Conservation (phyloP, 73 alveolate species). For the Paramecium biaurelia region DNA sequence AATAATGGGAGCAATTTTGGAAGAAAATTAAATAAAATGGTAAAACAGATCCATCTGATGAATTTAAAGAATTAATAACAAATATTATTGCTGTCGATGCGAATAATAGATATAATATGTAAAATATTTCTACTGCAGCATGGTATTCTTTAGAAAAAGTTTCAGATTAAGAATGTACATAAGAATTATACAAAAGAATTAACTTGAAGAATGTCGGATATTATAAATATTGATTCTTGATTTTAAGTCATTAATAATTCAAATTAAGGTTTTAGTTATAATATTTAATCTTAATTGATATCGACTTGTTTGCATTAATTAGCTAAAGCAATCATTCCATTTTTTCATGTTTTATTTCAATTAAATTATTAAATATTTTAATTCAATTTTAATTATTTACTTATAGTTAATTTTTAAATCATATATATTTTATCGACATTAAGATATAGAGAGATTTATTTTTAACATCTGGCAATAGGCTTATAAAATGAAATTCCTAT, state of each 20-base stretch:
- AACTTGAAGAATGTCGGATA: background rate
- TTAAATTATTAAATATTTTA: background rate
- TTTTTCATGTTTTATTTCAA: background rate
- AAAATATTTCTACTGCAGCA: background rate
- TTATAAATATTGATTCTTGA: background rate
- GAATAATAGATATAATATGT: background rate
- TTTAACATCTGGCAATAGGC: background rate
- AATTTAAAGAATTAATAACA: background rate
- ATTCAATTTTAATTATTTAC: background rate
- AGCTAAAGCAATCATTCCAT: background rate
- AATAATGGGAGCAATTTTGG: conserved; percentile 18
- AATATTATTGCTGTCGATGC: background rate
- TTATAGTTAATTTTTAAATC: background rate
- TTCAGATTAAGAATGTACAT: background rate
- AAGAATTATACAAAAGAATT: background rate
- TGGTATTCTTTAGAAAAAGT: background rate
- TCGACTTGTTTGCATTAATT: too few relatives aligned
- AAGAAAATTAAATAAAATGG: background rate
- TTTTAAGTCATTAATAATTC: background rate
- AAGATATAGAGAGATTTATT: conserved; percentile 2
- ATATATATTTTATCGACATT: background rate
- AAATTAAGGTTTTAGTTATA: background rate
- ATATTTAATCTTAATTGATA: too few relatives aligned
- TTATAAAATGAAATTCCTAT: background rate
- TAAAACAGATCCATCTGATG: background rate